Evolutionary conservation across 805 yeast species (phyloP), one percentile per base, ranked within the genome.

Genomic region (Priceomyces medius): DNA sequence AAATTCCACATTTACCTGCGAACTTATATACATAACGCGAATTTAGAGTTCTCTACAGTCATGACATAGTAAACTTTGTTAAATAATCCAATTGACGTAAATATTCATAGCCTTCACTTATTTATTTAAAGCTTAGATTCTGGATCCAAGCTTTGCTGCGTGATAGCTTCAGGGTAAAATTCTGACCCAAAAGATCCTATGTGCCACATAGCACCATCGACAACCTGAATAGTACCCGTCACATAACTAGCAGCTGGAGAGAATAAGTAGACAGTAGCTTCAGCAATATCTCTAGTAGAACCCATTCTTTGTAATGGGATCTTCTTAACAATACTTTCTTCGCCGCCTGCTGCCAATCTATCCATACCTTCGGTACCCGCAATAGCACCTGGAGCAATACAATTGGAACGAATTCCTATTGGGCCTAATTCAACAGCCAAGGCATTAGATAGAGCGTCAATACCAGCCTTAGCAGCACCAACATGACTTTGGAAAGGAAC

Each of bases 171-270:
- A 0, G 75, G 75, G 44, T 70, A 70, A 42, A 67, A 47, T 26
- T 55, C 62, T 10, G 65, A 63, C 49, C 50, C 48, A 28, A 61
- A 46, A 13, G 53, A 50, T 10, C 90, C 88, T 58, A 80, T 68
- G 57, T 88, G 96, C 96, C 97, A 89, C 43, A 78, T 73, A 2
- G 83, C 98, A 39, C 97, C 97, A 64, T 90, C 98, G 4, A 91
- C 96, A 13, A 88, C 84, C 28, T 79, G 73, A 12, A 82, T 69
- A 3, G 88, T 78, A 12, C 97, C 97, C 10, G 85, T 81, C 21
- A 90, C 74, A 59, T 81, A 90, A 3, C 68, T 51, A 5, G 90
- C 88, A 3, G 96, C 96, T 2, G 84, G 85, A 37, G 96, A 85
- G 54, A 90, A 85, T 52, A 91, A 67, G 58, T 69, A 90, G 1